Base-by-base conservation (phyloP, 192 early-diverging fungal species). In the Dispira parvispora region DNA sequence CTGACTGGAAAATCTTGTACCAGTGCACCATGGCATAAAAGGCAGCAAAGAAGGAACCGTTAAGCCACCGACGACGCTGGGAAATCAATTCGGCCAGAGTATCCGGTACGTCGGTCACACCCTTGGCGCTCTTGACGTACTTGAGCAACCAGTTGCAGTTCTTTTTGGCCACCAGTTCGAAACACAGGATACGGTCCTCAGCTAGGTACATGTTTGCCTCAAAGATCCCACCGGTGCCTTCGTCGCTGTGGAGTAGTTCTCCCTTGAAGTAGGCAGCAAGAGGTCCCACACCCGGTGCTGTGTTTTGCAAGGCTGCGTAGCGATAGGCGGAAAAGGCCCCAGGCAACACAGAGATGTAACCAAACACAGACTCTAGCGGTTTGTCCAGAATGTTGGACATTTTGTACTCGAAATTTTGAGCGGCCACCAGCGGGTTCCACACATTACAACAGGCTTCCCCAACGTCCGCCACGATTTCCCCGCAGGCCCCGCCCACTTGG, bases 321-420 rank as follows among this genome's bases (percentile, higher is more conserved):
- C 90, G 82, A 74, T 95, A 97, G 18, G 92, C 94, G 3, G 92
- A 96, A 71, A 97, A 97, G 23, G 94, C 94, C 44, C 94, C 94
- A 10, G 94, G 94, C 8, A 96, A 77, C 56, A 94, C 94, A 0
- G 90, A 88, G 61, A 96, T 96, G 75, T 92, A 92, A 32, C 93
- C 93, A 79, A 92, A 94, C 18, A 92, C 83, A 18, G 88, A 89
- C 66, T 96, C 94, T 18, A 96, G 78, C 8, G 94, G 92, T 75
- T 96, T 96, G 77, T 96, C 94, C 20, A 96, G 81, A 53, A 96
- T 96, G 69, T 96, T 96, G 49, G 87, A 89, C 80, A 96, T 96
- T 67, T 96, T 96, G 82, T 96, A 96, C 79, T 96, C 94, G 77
- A 96, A 96, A 68, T 96, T 96, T 74, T 96, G 94, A 6, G 88